These are phyloP conservation scores for Pythium utonaiense DNA, from an alignment of 352 stramenopile species.

Conservation along the genomic window DNA sequence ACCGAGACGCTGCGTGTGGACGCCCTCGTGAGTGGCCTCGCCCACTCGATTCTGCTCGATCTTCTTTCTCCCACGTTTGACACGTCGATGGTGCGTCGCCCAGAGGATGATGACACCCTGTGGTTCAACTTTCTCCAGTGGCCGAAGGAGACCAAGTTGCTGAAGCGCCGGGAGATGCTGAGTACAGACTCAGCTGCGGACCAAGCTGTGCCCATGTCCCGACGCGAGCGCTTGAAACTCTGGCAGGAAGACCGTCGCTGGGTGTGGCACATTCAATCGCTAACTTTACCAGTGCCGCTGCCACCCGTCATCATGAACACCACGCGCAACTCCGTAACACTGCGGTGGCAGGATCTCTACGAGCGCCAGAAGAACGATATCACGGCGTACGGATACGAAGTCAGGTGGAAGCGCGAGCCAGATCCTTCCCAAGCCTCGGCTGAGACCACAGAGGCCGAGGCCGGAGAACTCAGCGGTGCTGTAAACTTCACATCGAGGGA, in stretches of 20 bases:
- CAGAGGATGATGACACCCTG: constrained; percentile 25
- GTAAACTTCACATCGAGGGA: constrained; percentile 55
- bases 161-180: constrained; percentile 28
- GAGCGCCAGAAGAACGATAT: constrained; percentile 58
- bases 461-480: constrained; percentile 4
- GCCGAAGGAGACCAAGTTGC: constrained; percentile 50
- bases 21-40: constrained; percentile 35
- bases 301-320: constrained; percentile 59
- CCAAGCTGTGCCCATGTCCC: constrained; percentile 35
- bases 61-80: constrained; percentile 56
- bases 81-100: constrained; percentile 49
- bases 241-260: constrained; percentile 79
- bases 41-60: constrained; percentile 35
- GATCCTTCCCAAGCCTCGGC: background rate
- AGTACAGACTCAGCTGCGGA: constrained; percentile 3
- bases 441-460: background rate
- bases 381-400: constrained; percentile 62
- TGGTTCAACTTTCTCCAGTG: constrained; percentile 61
- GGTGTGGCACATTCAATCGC: constrained; percentile 54
- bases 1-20: constrained; percentile 48
- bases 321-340: constrained; percentile 41
- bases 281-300: constrained; percentile 65
- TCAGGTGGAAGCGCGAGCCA: constrained; percentile 43
- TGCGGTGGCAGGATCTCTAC: constrained; percentile 78
- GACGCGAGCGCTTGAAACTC: constrained; percentile 70